These are phyloP conservation scores for Colletotrichum siamense DNA, from an alignment of 2,329 filamentous ascomycete genomes.

Conservation along the genomic window DNA sequence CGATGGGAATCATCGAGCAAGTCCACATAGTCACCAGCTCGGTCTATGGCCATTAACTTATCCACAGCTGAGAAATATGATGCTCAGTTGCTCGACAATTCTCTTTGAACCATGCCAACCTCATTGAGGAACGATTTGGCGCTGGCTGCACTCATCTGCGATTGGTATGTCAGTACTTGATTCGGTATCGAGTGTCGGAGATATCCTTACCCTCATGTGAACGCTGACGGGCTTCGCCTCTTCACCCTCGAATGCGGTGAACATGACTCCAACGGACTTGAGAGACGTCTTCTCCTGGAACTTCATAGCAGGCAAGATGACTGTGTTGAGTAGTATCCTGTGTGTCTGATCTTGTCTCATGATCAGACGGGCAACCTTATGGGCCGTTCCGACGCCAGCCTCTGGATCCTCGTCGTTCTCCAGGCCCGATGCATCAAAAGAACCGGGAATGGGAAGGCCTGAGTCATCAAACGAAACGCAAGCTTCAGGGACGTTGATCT, in stretches of 20 bases:
- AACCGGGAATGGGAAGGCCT: conserved; percentile 52
- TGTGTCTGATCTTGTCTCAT: conserved; percentile 92
- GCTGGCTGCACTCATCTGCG: conserved; percentile 58
- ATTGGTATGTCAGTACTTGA: not conserved
- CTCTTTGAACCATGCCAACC: conserved; percentile 54
- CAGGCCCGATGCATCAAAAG: conserved; percentile 60
- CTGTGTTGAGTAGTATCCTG: conserved; percentile 85
- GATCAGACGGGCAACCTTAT: conserved; percentile 72
- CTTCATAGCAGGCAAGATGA: conserved; percentile 78
- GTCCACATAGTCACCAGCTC: not conserved
- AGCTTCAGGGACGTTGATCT: conserved; percentile 75
- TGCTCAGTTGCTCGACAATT: conserved; percentile 47
- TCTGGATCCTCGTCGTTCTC: conserved; percentile 39
- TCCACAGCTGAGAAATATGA: not conserved
- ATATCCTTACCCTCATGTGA: conserved; percentile 61
- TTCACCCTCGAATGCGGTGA: conserved; percentile 66
- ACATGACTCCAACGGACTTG: conserved; percentile 72
- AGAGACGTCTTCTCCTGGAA: conserved; percentile 79
- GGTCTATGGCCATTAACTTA: not conserved
- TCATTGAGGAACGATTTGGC: conserved; percentile 58
- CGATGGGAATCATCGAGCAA: not conserved
- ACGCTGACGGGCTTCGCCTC: conserved; percentile 62
- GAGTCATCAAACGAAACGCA: conserved; percentile 62
- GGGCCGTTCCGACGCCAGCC: conserved; percentile 21
- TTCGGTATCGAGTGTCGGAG: not conserved